Evolutionary conservation across 2,329 filamentous ascomycete species (phyloP).

Genomic region (Chrysoporthe austroafricana): DNA sequence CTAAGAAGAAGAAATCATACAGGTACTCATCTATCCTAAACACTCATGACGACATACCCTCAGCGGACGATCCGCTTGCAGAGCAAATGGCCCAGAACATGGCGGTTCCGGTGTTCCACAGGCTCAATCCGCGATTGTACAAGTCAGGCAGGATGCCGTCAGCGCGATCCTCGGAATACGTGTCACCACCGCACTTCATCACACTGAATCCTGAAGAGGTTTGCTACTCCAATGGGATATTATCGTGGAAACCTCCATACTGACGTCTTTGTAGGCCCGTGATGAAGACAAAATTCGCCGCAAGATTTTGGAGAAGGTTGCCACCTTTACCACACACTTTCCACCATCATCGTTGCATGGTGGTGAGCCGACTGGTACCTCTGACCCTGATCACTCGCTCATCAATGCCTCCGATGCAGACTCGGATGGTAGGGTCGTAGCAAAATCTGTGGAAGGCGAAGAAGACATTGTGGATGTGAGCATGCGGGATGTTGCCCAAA

Average conservation of each 20-base stretch:
- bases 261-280: slow-evolving; percentile 43
- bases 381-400: slow-evolving; percentile 71
- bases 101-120: slow-evolving; percentile 73
- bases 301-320: slow-evolving; percentile 78
- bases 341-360: slow-evolving; percentile 4
- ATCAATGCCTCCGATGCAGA: slow-evolving; percentile 67
- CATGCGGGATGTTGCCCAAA: slow-evolving; percentile 67
- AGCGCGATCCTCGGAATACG: slow-evolving; percentile 36
- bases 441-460: slow-evolving; percentile 82
- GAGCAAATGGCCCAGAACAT: slow-evolving; percentile 66
- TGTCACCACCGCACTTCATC: slow-evolving; percentile 68
- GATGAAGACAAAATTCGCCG: slow-evolving; percentile 73
- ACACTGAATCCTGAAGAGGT: slow-evolving; percentile 76
- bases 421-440: slow-evolving; percentile 68
- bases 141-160: slow-evolving; percentile 10
- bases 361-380: slow-evolving; percentile 58
- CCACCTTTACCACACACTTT: slow-evolving; percentile 73
- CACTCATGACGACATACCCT: slow-evolving; percentile 52
- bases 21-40: slow-evolving; percentile 3
- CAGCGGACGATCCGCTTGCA: slow-evolving; percentile 63
- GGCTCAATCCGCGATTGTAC: slow-evolving; percentile 42
- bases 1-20: slow-evolving; percentile 46
- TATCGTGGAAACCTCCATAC: slow-evolving; percentile 39
- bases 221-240: slow-evolving; percentile 30
- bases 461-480: slow-evolving; percentile 90